Evolutionary conservation across 129 eudicot genomes (phyloP), one percentile per base, ranked within the genome.

Genomic region (Pseudognaphalium luteoalbum): DNA sequence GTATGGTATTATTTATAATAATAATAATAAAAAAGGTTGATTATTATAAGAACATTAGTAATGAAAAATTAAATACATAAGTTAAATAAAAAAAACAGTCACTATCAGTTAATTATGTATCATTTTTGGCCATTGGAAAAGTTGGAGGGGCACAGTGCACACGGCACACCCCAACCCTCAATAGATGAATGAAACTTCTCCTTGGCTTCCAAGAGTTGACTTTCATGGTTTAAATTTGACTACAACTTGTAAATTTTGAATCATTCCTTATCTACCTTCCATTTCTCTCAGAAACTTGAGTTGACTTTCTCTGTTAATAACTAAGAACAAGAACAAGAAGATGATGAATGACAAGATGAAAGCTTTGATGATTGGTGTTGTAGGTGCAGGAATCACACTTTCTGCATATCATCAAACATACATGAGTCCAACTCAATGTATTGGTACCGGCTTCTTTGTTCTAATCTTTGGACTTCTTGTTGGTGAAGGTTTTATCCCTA

Each of bases 401-500:
- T 87, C 92, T 15, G 99, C 99, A 14, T 94, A 94, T 63, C 79
- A 91, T 2, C 99, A 94, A 57, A 84, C 90, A 6, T 33, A 81
- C 33, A 74, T 94, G 68, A 75, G 90, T 50, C 83, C 96, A 1
- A 91, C 91, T 29, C 89, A 89, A 59, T 84, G 96, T 80, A 84
- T 94, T 25, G 70, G 83, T 12, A 72, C 78, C 29, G 99, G 99
- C 42, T 75, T 94, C 44, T 56, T 91, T 16, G 94, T 91, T 44
- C 90, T 94, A 42, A 50, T 84, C 44, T 71, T 87, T 65, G 97
- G 92, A 41, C 96, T 94, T 67, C 82, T 94, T 75, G 83, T 94
- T 33, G 86, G 84, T 82, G 99, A 94, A 91, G 99, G 99, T 78
- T 75, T 91, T 71, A 85, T 94, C 78, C 86, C 97, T 41, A 1